Conservation (phyloP, 768 basidiomycete species). For the Trametes cinnabarina region DNA sequence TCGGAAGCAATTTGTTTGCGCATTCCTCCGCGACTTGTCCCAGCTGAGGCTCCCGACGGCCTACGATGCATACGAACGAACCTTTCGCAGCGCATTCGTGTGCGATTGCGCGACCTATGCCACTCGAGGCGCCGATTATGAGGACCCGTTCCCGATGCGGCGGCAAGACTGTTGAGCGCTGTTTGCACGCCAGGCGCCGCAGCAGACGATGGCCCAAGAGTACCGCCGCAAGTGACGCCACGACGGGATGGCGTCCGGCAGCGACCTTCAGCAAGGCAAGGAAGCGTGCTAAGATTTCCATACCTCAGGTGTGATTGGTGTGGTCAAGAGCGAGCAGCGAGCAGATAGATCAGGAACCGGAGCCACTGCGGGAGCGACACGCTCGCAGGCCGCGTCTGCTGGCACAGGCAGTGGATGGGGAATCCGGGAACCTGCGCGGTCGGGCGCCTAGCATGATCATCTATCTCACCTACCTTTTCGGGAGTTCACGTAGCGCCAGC, state of each 20-base stretch:
- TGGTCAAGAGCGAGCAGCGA: background rate
- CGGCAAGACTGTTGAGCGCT: slow-evolving; percentile 35
- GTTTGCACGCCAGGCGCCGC: slow-evolving; percentile 7
- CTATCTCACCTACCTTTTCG: slow-evolving; percentile 7
- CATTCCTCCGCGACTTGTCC: slow-evolving; percentile 65
- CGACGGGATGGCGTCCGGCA: background rate
- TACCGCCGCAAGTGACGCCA: slow-evolving; percentile 12
- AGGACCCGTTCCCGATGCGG: slow-evolving; percentile 66
- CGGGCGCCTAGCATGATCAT: background rate
- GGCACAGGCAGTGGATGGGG: background rate
- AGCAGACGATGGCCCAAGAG: slow-evolving; percentile 13
- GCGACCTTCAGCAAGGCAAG: background rate
- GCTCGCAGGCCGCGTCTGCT: background rate
- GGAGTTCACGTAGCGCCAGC: slow-evolving; percentile 6
- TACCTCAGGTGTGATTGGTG: background rate
- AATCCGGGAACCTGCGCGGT: background rate
- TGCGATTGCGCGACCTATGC: slow-evolving; percentile 74
- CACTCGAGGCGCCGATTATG: slow-evolving; percentile 80
- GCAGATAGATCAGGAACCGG: too few species aligned
- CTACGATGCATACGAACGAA: slow-evolving; percentile 72
- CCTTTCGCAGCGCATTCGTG: slow-evolving; percentile 71
- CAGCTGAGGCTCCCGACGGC: slow-evolving; percentile 55
- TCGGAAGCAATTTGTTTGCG: slow-evolving; percentile 25
- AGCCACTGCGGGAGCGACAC: too few species aligned
- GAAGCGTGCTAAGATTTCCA: background rate